A percentile compares a stretch with the other conserved stretches of the same genome.
phyloP scores from a whole-genome alignment of 208 protist species.

The Herpetomonas samuelpessoai region DNA sequence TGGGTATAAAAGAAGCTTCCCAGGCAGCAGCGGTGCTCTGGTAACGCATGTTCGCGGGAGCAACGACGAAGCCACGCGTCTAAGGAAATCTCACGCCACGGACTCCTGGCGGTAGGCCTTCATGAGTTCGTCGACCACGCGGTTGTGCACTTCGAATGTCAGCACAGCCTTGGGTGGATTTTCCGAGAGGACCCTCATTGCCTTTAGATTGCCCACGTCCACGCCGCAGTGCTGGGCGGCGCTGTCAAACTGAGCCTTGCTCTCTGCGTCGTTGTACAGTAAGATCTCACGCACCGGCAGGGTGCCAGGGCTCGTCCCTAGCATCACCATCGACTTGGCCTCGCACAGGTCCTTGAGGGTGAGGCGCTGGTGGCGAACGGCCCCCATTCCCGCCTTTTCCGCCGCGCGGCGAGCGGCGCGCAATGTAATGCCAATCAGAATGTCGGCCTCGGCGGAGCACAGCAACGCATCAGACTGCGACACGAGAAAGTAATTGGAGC shows the following conservation, averaged over 20 bases:
- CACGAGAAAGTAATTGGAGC: constrained; percentile 78
- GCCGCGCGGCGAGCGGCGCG: constrained; percentile 30
- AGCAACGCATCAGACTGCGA: constrained; percentile 32
- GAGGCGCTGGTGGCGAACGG: constrained; percentile 46
- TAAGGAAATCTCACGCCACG: constrained; percentile 10
- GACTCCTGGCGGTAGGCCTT: constrained; percentile 27
- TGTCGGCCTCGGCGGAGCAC: constrained; percentile 66
- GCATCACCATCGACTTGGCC: constrained; percentile 50
- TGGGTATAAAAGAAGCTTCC: constrained; percentile 7
- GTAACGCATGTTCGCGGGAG: constrained; percentile 1
- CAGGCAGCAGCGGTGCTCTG: not conserved
- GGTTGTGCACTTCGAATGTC: constrained; percentile 14
- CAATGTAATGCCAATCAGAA: constrained; percentile 78
- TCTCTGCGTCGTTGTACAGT: constrained; percentile 49
- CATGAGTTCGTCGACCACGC: constrained; percentile 12
- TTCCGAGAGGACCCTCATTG: constrained; percentile 5
- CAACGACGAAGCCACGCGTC: too few species aligned
- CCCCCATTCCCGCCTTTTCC: constrained; percentile 22
- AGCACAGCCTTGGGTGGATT: constrained; percentile 11
- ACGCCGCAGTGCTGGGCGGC: constrained; percentile 17
- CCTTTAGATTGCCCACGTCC: not conserved
- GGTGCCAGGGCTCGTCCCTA: constrained; percentile 72
- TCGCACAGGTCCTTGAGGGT: constrained; percentile 49
- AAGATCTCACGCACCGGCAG: constrained; percentile 62
- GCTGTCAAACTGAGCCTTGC: constrained; percentile 26